Conservation (phyloP, 1,284 basidiomycete genomes). For the Trichosporon faecale region DNA sequence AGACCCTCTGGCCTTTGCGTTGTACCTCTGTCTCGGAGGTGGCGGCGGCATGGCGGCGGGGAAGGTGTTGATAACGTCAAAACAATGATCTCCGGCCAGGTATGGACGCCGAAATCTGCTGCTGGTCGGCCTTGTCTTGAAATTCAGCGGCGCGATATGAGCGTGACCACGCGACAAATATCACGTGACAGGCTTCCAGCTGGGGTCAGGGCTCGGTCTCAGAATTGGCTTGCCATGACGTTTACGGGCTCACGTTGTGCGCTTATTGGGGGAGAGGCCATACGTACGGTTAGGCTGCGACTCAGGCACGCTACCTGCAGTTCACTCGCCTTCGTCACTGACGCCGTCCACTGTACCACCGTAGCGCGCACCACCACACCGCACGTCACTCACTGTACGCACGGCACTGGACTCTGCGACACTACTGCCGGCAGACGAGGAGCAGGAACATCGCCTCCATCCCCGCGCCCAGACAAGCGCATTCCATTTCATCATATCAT, state of each 20-base stretch:
- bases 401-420: too few relatives aligned
- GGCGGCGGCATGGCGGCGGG: constrained; percentile 36
- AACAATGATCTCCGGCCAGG: not conserved
- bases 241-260: not conserved
- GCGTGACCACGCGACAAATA: constrained; percentile 5
- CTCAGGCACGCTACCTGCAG: not conserved
- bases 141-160: not conserved
- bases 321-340: not conserved
- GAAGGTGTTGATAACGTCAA: not conserved
- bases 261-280: not conserved
- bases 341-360: not conserved
- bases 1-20: constrained; percentile 50
- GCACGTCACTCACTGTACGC: not conserved
- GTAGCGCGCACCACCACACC: not conserved
- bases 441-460: not conserved
- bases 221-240: not conserved
- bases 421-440: not conserved
- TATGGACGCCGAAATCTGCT: constrained; percentile 14
- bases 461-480: not conserved
- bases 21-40: constrained; percentile 47
- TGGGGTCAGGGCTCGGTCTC: not conserved
- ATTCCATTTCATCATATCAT: not conserved
- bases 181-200: not conserved
- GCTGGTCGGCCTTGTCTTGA: constrained; percentile 5
- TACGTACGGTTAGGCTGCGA: not conserved